Evolutionary conservation across 2,329 filamentous ascomycete species (phyloP), one percentile per base, ranked within the genome.

Genomic region (Alternaria tenuissima): DNA sequence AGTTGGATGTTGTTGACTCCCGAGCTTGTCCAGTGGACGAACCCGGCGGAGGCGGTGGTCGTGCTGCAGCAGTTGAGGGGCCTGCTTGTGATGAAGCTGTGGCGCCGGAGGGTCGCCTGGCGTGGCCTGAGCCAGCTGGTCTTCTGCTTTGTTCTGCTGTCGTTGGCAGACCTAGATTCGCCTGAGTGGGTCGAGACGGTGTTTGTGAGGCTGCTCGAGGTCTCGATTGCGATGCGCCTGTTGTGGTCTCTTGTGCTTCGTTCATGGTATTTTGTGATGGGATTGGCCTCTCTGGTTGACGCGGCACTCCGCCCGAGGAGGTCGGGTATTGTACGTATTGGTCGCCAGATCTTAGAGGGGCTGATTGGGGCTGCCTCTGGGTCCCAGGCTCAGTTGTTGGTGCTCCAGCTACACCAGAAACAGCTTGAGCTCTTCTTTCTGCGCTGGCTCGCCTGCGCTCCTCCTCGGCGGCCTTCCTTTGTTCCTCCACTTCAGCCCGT

Each of bases 371-470:
- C 53, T 68, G 69, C 57, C 76, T 71, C 57, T 69, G 74, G 51
- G 65, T 60, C 41, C 65, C 72, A 42, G 69, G 62, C 56, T 76
- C 68, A 70, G 71, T 64, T 62, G 67, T 67, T 53, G 66, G 65
- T 63, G 68, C 71, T 66, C 81, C 81, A 79, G 78, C 82, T 81
- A 82, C 81, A 79, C 84, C 86, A 76, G 76, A 80, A 78, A 81
- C 78, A 79, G 83, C 80, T 72, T 83, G 82, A 71, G 82, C 82
- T 83, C 87, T 86, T 72, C 89, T 85, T 77, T 92, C 88, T 63
- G 83, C 84, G 75, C 85, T 86, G 60, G 72, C 71, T 62, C 79
- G 77, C 66, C 81, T 78, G 63, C 82, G 78, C 64, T 84, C 79
- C 62, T 85, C 83, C 59, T 83, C 79, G 61, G 82, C 81, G 61